A percentile compares a stretch with the other conserved stretches of the same genome.
Evolutionary conservation across 2,329 filamentous ascomycete species (phyloP).

Genomic region (Chrysoporthe deuterocubensis): DNA sequence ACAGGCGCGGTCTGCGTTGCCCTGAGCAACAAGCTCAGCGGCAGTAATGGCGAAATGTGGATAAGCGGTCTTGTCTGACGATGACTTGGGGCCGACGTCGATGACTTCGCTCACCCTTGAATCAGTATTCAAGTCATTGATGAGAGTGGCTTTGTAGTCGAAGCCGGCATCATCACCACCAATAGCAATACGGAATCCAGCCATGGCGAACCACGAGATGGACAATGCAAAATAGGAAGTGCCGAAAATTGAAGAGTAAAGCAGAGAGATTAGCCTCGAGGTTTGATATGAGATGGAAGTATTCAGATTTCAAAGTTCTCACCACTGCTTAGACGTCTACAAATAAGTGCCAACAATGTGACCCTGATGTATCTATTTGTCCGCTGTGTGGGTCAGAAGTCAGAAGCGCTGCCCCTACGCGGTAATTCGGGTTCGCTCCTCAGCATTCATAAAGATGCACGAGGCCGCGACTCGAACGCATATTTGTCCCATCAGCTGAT

Average conservation of each 20-base stretch:
- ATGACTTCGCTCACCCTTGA: conserved; percentile 68
- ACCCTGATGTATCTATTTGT: not conserved
- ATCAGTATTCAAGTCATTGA: conserved; percentile 70
- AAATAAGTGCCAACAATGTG: not conserved
- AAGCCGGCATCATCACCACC: conserved; percentile 68
- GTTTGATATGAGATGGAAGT: not conserved
- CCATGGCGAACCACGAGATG: not conserved
- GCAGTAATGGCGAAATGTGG: conserved; percentile 78
- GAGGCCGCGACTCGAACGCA: not conserved
- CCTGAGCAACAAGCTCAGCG: conserved; percentile 63
- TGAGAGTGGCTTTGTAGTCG: conserved; percentile 78
- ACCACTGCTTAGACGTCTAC: not conserved
- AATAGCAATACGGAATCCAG: conserved; percentile 21
- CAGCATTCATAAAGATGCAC: not conserved
- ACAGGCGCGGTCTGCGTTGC: conserved; percentile 71
- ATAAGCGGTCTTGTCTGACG: conserved; percentile 78
- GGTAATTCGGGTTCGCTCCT: not conserved
- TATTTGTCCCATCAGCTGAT: not conserved
- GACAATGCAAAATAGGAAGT: not conserved
- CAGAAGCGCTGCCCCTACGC: not conserved
- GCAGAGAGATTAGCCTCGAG: not conserved
- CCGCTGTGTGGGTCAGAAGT: not conserved
- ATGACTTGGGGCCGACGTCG: conserved; percentile 73
- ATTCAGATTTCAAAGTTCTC: not conserved
- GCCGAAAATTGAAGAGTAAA: not conserved